phyloP scores from a whole-genome alignment of 2,329 filamentous ascomycete genomes.

The Pseudodiploospora longispora region DNA sequence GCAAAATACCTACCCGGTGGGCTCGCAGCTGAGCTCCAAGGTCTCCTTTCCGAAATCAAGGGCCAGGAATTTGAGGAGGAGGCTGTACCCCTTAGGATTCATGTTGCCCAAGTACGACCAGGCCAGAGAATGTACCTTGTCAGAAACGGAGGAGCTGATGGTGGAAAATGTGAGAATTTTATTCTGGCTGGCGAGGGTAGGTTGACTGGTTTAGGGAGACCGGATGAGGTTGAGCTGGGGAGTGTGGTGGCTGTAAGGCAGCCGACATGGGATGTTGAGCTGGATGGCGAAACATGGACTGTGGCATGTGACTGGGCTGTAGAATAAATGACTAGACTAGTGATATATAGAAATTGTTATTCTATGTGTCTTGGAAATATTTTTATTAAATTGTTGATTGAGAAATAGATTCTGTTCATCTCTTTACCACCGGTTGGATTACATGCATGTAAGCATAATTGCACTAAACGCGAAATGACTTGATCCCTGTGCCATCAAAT shows the following conservation, averaged over 20 bases:
- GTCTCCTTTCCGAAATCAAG: constrained; percentile 33
- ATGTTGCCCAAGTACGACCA: constrained; percentile 21
- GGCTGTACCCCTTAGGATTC: constrained; percentile 15
- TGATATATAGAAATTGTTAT: no score
- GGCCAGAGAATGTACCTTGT: constrained; percentile 29
- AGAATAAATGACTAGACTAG: not conserved
- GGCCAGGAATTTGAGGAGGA: constrained; percentile 20
- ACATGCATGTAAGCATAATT: constrained; percentile 27
- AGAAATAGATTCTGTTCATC: no score
- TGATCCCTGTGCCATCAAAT: no score
- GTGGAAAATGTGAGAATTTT: constrained; percentile 13
- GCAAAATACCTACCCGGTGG: constrained; percentile 28
- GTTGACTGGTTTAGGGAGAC: constrained; percentile 26
- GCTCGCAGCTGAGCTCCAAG: constrained; percentile 31
- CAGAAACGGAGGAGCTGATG: constrained; percentile 9
- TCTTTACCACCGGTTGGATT: no score
- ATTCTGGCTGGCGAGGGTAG: constrained; percentile 31
- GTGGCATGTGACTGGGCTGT: constrained; percentile 32
- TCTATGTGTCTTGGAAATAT: no score
- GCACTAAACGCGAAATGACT: constrained; percentile 23
- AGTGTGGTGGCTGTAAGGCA: constrained; percentile 25
- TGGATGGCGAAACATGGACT: constrained; percentile 26
- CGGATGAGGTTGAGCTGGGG: constrained; percentile 19
- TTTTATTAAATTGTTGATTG: no score
- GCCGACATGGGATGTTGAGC: constrained; percentile 30